phyloP scores from a whole-genome alignment of 371 early-diverging fungal species.

The Mucor racemosus region DNA sequence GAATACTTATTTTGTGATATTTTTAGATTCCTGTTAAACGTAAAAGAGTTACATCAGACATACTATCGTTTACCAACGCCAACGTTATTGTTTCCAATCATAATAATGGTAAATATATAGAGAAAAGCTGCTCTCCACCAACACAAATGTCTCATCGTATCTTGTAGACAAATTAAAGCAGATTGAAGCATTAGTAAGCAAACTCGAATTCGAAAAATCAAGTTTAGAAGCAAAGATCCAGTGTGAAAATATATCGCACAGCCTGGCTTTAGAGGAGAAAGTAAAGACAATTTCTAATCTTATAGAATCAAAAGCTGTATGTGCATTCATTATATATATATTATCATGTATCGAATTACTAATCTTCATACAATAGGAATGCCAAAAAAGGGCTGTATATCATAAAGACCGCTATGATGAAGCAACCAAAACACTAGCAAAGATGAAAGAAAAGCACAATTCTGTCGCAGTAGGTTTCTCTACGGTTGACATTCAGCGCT shows the following conservation, averaged over 20 bases:
- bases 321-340: not conserved
- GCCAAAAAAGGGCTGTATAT: slow-evolving; percentile 12
- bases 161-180: not conserved
- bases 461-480: slow-evolving; percentile 4
- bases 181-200: not conserved
- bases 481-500: not conserved
- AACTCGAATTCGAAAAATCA: not conserved
- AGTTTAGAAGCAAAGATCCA: not conserved
- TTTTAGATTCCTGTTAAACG: slow-evolving; percentile 1
- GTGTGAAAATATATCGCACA: not conserved
- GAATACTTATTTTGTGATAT: too few species aligned
- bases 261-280: not conserved
- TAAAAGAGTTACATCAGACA: slow-evolving; percentile 5
- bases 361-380: not conserved
- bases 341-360: not conserved
- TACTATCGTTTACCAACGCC: not conserved
- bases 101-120: not conserved
- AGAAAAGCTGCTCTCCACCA: not conserved
- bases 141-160: not conserved
- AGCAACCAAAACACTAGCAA: not conserved
- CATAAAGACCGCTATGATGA: slow-evolving; percentile 9
- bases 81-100: not conserved
- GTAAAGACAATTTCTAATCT: not conserved
- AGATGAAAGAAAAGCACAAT: slow-evolving; percentile 14
- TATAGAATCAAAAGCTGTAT: slow-evolving; percentile 1